phyloP scores from a whole-genome alignment of 352 stramenopile species.

The Pythium oligandrum region DNA sequence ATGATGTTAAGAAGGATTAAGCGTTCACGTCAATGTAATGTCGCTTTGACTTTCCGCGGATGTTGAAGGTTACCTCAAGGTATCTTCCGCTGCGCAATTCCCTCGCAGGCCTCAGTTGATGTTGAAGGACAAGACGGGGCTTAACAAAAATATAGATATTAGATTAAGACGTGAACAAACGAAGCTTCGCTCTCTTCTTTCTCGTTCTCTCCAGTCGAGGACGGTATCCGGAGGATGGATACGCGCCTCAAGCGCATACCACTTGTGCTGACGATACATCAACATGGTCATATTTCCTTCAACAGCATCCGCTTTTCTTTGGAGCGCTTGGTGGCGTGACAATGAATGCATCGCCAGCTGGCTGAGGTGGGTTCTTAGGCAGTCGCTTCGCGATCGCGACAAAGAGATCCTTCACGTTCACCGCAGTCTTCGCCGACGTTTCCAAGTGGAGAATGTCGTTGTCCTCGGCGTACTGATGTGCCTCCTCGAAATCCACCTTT shows the following conservation, averaged over 20 bases:
- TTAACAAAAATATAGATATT: slow-evolving; percentile 4
- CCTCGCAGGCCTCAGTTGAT: too few species aligned
- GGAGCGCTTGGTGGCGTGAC: slow-evolving; percentile 73
- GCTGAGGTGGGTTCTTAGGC: slow-evolving; percentile 79
- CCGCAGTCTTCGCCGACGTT: slow-evolving; percentile 98
- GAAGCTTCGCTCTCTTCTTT: background rate
- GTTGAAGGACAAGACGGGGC: background rate
- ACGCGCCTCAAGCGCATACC: too few species aligned
- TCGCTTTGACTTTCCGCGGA: too few species aligned
- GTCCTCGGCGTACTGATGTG: slow-evolving; percentile 97
- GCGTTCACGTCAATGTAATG: too few species aligned
- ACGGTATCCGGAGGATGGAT: too few species aligned
- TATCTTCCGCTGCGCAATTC: too few species aligned
- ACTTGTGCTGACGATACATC: too few species aligned
- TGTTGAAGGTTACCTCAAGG: too few species aligned
- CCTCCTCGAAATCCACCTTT: slow-evolving; percentile 96
- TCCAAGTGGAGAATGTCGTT: slow-evolving; percentile 99
- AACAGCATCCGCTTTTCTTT: slow-evolving; percentile 83
- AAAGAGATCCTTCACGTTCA: slow-evolving; percentile 99
- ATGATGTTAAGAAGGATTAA: slow-evolving; percentile 77
- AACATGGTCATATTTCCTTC: slow-evolving; percentile 13
- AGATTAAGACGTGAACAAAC: slow-evolving; percentile 2
- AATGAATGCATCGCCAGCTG: slow-evolving; percentile 78
- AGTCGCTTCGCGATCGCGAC: slow-evolving; percentile 93
- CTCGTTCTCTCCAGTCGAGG: too few species aligned